Conservation (phyloP, 1,284 basidiomycete species). For the Meripilus lineatus region DNA sequence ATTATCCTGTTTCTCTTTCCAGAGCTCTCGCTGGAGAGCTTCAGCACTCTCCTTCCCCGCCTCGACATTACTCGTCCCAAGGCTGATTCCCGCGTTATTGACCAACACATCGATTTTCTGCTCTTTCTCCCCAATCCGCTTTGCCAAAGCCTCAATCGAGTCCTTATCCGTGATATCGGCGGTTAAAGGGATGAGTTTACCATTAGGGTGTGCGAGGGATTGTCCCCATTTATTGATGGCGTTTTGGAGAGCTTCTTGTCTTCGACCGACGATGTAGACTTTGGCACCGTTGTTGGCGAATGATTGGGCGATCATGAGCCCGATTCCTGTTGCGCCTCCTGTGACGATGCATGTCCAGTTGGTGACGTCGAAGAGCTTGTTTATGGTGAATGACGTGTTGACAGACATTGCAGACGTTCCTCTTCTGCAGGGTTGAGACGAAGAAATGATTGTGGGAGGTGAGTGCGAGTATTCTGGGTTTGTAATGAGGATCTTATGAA, state of each 20-base stretch:
- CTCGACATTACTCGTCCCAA: slow-evolving; percentile 24
- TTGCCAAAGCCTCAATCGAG: slow-evolving; percentile 27
- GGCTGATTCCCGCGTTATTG: slow-evolving; percentile 33
- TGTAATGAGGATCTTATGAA: too few relatives aligned
- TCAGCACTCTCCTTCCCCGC: slow-evolving; percentile 28
- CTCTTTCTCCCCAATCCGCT: slow-evolving; percentile 29
- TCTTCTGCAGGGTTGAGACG: too few relatives aligned
- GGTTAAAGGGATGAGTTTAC: slow-evolving; percentile 29
- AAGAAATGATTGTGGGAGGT: too few relatives aligned
- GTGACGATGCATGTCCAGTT: slow-evolving; percentile 34
- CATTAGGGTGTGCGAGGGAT: slow-evolving; percentile 24
- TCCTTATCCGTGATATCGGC: slow-evolving; percentile 31
- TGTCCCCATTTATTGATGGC: slow-evolving; percentile 23
- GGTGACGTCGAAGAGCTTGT: slow-evolving; percentile 28
- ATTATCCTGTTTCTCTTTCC: slow-evolving; percentile 25
- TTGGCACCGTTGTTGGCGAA: slow-evolving; percentile 37
- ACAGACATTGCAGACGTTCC: too few relatives aligned
- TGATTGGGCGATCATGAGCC: slow-evolving; percentile 35
- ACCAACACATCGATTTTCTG: slow-evolving; percentile 34
- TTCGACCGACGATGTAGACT: slow-evolving; percentile 32
- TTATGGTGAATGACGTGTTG: slow-evolving; percentile 19
- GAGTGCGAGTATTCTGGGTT: too few relatives aligned
- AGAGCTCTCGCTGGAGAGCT: slow-evolving; percentile 28
- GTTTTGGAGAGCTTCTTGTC: slow-evolving; percentile 21
- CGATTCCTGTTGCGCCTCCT: slow-evolving; percentile 37